Evolutionary conservation across 768 basidiomycete genomes (phyloP).

Genomic region (Pleurotus djamor): DNA sequence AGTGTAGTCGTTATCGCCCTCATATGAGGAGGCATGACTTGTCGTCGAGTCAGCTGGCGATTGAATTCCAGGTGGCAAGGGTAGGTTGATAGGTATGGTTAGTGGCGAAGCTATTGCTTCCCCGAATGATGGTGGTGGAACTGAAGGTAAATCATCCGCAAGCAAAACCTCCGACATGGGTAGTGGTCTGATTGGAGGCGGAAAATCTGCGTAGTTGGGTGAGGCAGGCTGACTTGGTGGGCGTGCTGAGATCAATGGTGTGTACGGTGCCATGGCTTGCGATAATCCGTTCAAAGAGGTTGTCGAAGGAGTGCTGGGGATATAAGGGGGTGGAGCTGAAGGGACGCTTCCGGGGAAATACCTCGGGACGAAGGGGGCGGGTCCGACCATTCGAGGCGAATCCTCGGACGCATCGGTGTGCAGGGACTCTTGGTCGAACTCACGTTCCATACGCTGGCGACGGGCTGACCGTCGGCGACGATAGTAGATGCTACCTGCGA

Average conservation of each 20-base stretch:
- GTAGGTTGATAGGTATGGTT: neutral
- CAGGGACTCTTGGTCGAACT: constrained; percentile 15
- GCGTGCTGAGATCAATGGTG: neutral
- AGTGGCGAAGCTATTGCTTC: constrained; percentile 5
- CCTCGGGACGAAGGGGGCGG: constrained; percentile 50
- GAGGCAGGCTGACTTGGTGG: neutral
- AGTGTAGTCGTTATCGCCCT: too few species aligned
- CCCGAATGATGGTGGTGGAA: constrained; percentile 6
- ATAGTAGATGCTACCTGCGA: constrained; percentile 50
- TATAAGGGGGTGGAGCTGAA: constrained; percentile 35
- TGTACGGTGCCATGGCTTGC: neutral
- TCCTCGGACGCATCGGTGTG: constrained; percentile 30
- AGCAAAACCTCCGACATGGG: neutral
- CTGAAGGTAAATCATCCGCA: neutral
- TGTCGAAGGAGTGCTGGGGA: neutral
- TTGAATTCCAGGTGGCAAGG: neutral
- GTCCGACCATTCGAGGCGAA: constrained; percentile 40
- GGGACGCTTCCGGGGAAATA: constrained; percentile 54
- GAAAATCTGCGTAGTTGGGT: constrained; percentile 1
- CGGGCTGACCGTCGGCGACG: constrained; percentile 38
- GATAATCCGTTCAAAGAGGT: neutral
- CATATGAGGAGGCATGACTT: neutral
- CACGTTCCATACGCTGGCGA: constrained; percentile 34
- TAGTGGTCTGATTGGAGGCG: neutral
- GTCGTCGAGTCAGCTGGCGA: neutral